Evolutionary conservation across 129 eudicot species (phyloP).

Genomic region (Logfia minima): DNA sequence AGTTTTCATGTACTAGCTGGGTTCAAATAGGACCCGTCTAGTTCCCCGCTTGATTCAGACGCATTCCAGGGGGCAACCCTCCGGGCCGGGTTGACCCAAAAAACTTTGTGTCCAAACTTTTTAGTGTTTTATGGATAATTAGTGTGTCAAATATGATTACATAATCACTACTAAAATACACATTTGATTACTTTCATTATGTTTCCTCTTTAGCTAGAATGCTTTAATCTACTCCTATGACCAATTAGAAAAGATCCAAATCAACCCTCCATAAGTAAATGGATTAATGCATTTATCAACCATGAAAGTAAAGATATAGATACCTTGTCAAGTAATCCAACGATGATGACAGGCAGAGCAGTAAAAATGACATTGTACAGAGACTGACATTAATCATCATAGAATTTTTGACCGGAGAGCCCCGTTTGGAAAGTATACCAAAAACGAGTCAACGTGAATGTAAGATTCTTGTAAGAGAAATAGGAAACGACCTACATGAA

Average conservation of each 20-base stretch:
- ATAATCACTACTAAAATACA: not conserved
- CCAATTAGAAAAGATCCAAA: not conserved
- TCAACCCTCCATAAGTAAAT: not conserved
- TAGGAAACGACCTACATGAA: constrained; percentile 79
- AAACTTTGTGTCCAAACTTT: not conserved
- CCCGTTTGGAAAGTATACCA: constrained; percentile 97
- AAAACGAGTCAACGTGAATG: constrained; percentile 90
- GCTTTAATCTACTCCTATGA: not conserved
- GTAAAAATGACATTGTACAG: constrained; percentile 92
- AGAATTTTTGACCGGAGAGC: constrained; percentile 92
- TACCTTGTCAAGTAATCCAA: constrained; percentile 96
- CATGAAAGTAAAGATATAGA: not conserved
- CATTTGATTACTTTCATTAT: too few species aligned
- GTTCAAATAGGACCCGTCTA: not conserved
- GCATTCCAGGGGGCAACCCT: too few species aligned
- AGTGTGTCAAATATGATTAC: too few species aligned
- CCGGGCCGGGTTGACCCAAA: not conserved
- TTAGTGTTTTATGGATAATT: not conserved
- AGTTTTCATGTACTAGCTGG: not conserved
- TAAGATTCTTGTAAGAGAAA: constrained; percentile 95
- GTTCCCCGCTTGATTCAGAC: too few species aligned
- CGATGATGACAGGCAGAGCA: constrained; percentile 81
- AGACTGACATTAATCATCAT: constrained; percentile 98
- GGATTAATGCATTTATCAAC: not conserved
- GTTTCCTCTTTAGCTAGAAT: not conserved